phyloP scores from a whole-genome alignment of 1,284 basidiomycete genomes.

The Ustilago vetiveriae region DNA sequence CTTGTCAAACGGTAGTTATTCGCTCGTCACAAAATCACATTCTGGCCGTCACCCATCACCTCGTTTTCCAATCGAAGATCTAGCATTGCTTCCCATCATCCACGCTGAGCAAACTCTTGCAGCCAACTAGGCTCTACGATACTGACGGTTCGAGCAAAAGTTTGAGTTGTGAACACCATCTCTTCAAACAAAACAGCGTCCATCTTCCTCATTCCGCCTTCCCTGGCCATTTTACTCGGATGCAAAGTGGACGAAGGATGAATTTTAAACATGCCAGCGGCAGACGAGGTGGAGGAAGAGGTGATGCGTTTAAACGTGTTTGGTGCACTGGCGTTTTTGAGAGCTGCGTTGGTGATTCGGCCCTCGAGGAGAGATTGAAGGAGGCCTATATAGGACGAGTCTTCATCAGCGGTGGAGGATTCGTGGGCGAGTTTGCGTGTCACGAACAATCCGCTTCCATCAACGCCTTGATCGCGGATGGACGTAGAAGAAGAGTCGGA shows the following conservation, averaged over 20 bases:
- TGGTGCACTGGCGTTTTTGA: slow-evolving; percentile 51
- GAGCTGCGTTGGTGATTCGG: slow-evolving; percentile 47
- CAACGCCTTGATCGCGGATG: neutral
- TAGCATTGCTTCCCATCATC: too few relatives aligned
- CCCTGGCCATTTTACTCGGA: slow-evolving; percentile 29
- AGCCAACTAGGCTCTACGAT: slow-evolving; percentile 60
- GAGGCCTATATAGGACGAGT: slow-evolving; percentile 41
- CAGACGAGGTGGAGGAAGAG: slow-evolving; percentile 8
- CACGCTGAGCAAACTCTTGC: slow-evolving; percentile 35
- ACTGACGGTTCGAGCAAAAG: slow-evolving; percentile 61
- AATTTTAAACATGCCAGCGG: slow-evolving; percentile 52
- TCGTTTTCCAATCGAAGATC: too few relatives aligned
- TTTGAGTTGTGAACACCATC: slow-evolving; percentile 62
- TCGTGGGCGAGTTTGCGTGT: slow-evolving; percentile 15
- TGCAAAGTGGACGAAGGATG: slow-evolving; percentile 60
- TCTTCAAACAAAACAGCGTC: slow-evolving; percentile 64
- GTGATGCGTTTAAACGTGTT: slow-evolving; percentile 50
- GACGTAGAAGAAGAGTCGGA: slow-evolving; percentile 1
- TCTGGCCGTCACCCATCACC: too few relatives aligned
- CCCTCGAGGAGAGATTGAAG: slow-evolving; percentile 48
- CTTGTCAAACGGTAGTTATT: too few relatives aligned
- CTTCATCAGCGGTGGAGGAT: slow-evolving; percentile 10
- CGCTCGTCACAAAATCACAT: too few relatives aligned
- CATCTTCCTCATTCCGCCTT: slow-evolving; percentile 14
- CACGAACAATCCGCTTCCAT: slow-evolving; percentile 26